Evolutionary conservation across 1,284 basidiomycete genomes (phyloP).

Genomic region (Serendipita sp.): DNA sequence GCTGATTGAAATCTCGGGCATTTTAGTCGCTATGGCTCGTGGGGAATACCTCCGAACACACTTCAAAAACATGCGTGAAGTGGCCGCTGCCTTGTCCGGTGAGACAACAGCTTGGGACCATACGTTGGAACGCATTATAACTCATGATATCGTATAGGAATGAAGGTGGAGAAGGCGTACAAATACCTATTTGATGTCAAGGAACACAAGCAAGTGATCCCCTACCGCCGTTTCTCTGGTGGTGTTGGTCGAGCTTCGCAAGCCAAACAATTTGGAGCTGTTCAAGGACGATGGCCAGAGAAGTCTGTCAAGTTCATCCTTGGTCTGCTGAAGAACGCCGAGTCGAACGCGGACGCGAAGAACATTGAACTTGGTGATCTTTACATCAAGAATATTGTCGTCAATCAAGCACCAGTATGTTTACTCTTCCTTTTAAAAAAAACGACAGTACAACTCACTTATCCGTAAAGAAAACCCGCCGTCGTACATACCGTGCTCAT

Average conservation of each 20-base stretch:
- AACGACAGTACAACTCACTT: slow-evolving; percentile 8
- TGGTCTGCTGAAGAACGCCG: slow-evolving; percentile 94
- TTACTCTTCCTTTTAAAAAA: not conserved
- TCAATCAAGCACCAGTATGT: slow-evolving; percentile 92
- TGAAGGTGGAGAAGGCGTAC: slow-evolving; percentile 94
- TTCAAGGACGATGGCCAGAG: slow-evolving; percentile 99
- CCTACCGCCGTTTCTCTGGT: slow-evolving; percentile 93
- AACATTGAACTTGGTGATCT: slow-evolving; percentile 88
- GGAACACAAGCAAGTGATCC: slow-evolving; percentile 95
- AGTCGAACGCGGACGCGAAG: slow-evolving; percentile 98
- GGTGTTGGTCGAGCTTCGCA: slow-evolving; percentile 95
- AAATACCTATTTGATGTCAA: slow-evolving; percentile 86
- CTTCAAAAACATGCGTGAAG: slow-evolving; percentile 99
- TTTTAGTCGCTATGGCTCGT: slow-evolving; percentile 72
- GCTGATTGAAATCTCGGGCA: slow-evolving; percentile 12
- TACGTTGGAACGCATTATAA: not conserved
- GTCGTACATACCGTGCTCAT: slow-evolving; percentile 98
- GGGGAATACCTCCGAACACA: slow-evolving; percentile 98
- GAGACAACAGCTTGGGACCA: slow-evolving; percentile 18
- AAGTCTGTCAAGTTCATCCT: slow-evolving; percentile 96
- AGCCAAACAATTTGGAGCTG: slow-evolving; percentile 95
- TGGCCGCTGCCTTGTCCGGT: slow-evolving; percentile 79
- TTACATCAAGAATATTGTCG: slow-evolving; percentile 90
- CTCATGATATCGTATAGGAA: slow-evolving; percentile 35
- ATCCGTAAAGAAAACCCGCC: slow-evolving; percentile 78